Percentiles rank a stretch among this genome's conserved stretches.
Evolutionary conservation across 768 basidiomycete genomes (phyloP).

Genomic region (Mycena floridula): DNA sequence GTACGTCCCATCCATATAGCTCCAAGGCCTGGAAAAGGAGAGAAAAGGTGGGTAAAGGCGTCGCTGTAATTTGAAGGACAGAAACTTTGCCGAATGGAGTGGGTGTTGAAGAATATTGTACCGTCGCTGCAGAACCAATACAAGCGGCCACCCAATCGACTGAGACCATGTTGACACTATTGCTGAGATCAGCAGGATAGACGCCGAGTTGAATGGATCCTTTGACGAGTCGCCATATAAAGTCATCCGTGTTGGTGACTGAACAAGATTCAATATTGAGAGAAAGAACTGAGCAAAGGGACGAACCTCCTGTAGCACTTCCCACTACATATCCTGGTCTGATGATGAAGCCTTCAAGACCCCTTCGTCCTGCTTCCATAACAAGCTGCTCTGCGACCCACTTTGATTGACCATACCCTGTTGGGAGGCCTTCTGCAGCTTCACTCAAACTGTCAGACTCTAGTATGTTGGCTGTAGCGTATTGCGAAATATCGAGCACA

Average conservation of each 20-base stretch:
- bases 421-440: slow-evolving; percentile 65
- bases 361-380: slow-evolving; percentile 85
- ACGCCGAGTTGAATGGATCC: slow-evolving; percentile 98
- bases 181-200: slow-evolving; percentile 96
- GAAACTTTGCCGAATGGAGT: slow-evolving; percentile 28
- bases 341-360: slow-evolving; percentile 79
- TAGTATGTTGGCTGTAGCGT: slow-evolving; percentile 80
- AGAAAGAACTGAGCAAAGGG: too few species aligned
- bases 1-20: slow-evolving; percentile 74
- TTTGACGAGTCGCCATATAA: slow-evolving; percentile 96
- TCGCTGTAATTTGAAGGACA: slow-evolving; percentile 82
- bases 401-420: slow-evolving; percentile 96
- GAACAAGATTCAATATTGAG: slow-evolving; percentile 2
- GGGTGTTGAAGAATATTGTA: slow-evolving; percentile 39
- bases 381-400: slow-evolving; percentile 97
- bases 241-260: slow-evolving; percentile 98
- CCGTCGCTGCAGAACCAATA: slow-evolving; percentile 65
- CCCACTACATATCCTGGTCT: slow-evolving; percentile 97
- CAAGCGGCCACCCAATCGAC: slow-evolving; percentile 93
- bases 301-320: slow-evolving; percentile 75
- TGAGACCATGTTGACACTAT: slow-evolving; percentile 96
- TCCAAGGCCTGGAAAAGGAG: slow-evolving; percentile 66
- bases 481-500: slow-evolving; percentile 88
- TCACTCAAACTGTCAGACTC: slow-evolving; percentile 89
- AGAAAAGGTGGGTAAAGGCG: slow-evolving; percentile 87